Evolutionary conservation across 257 asterid species (phyloP), one percentile per base, ranked within the genome.

Genomic region (Capsicum baccatum): DNA sequence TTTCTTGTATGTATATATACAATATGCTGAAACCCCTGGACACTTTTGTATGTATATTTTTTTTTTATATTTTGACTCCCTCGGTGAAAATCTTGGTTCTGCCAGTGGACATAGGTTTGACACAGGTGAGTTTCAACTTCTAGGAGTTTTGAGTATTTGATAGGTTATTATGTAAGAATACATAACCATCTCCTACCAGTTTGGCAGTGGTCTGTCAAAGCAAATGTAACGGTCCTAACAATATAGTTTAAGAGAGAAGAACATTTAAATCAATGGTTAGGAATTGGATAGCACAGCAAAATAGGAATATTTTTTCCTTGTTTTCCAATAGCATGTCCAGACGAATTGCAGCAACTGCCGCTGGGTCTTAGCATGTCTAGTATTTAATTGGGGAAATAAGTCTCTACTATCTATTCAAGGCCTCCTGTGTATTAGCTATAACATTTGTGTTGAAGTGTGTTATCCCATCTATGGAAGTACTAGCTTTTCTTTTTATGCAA

Each of bases 381-480:
- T 57, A 44, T 73, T 73, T 73, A 6, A 73, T 47, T 73, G 39
- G 1, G 80, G 55, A 52, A 73, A n/a, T n/a, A 11, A 5, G 39
- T 47, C 80, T 62, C 39, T 73, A 73, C 47, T 73, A 19, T 73
- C 80, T n/a, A 73, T 54, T 73, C 58, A 73, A 47, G 39, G n/a
- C 42, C n/a, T 50, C 8, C 81, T 50, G 16, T 7, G 13, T 50
- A 74, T 33, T 74, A 14, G 62, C 62, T 66, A 33, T 37, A 21
- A 14, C 17, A 12, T 64, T 50, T 3, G 12, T 1, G 19, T 74
- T 74, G 21, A 54, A 74, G 81, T 74, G 8, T 21, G 62, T 1
- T 21, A 6, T 12, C 81, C 11, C 21, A 74, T 74, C 2, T 6
- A 74, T 74, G 81, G 19, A 21, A 50, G 21, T 26, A 74, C 50